These are phyloP conservation scores for Golubevia sp. DNA, from an alignment of 1,284 basidiomycete species.

Conservation along the genomic window DNA sequence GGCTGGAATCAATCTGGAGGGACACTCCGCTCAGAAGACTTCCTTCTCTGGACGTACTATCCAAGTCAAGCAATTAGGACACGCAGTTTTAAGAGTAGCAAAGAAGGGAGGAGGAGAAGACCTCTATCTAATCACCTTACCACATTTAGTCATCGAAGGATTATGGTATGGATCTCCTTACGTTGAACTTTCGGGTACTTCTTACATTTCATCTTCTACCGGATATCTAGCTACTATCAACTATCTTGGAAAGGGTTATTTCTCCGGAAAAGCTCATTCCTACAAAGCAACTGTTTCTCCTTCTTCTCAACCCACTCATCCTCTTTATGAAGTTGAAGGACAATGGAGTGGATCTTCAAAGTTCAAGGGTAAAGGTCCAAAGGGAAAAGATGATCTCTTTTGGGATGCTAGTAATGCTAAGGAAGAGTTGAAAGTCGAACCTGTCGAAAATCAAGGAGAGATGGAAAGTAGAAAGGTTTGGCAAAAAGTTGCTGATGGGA, in stretches of 20 bases:
- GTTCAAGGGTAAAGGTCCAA: conserved; percentile 46
- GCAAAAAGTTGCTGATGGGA: conserved; percentile 85
- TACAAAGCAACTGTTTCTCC: conserved; percentile 80
- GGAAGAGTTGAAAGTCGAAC: conserved; percentile 74
- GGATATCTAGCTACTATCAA: conserved; percentile 71
- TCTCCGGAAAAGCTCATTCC: conserved; percentile 86
- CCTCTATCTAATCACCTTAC: conserved; percentile 88
- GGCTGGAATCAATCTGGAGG: conserved; percentile 79
- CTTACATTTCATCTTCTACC: conserved; percentile 80
- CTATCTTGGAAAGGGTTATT: conserved; percentile 85
- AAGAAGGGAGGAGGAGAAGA: conserved; percentile 70
- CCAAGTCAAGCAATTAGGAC: conserved; percentile 91
- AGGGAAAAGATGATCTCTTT: conserved; percentile 63
- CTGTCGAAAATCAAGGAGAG: conserved; percentile 72
- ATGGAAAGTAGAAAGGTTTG: conserved; percentile 88
- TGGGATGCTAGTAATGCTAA: conserved; percentile 65
- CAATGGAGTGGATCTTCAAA: conserved; percentile 80
- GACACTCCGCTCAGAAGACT: conserved; percentile 96
- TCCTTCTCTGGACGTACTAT: conserved; percentile 73
- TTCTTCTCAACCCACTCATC: conserved; percentile 62
- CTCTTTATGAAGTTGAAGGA: conserved; percentile 75
- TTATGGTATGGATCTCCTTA: conserved; percentile 73
- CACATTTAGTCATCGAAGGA: conserved; percentile 62
- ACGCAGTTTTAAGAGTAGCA: conserved; percentile 79
- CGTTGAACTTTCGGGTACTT: conserved; percentile 84